These are phyloP conservation scores for Colletotrichum limetticola DNA, from an alignment of 2,329 filamentous ascomycete species.

Conservation along the genomic window DNA sequence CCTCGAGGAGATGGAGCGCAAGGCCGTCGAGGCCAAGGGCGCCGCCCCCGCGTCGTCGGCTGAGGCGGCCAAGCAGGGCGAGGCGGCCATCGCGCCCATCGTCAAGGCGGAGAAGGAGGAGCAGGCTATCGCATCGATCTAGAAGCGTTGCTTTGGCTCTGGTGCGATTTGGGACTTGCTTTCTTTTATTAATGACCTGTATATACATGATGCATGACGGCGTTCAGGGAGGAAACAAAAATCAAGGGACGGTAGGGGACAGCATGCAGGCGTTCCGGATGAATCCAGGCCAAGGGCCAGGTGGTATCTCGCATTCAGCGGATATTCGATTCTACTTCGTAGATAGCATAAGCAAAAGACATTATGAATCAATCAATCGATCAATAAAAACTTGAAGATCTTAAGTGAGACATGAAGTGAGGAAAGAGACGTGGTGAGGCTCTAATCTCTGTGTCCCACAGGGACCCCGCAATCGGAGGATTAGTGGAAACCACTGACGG, in stretches of 20 bases:
- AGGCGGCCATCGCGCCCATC: constrained; percentile 34
- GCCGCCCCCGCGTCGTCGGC: constrained; percentile 38
- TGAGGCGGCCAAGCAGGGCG: constrained; percentile 35
- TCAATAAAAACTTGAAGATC: background rate
- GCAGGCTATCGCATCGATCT: constrained; percentile 18
- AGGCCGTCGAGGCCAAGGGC: constrained; percentile 64
- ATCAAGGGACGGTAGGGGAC: constrained; percentile 21
- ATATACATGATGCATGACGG: constrained; percentile 34
- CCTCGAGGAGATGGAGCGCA: constrained; percentile 77
- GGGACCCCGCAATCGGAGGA: background rate
- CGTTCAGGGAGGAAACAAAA: constrained; percentile 21
- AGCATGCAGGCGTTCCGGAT: constrained; percentile 32
- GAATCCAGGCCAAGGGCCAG: constrained; percentile 13
- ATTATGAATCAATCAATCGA: background rate
- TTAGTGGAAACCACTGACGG: background rate
- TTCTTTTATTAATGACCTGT: constrained; percentile 27
- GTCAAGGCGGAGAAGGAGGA: constrained; percentile 35
- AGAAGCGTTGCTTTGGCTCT: background rate
- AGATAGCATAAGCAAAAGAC: constrained; percentile 14
- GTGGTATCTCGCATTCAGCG: constrained; percentile 6
- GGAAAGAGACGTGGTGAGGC: background rate
- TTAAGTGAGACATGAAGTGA: background rate
- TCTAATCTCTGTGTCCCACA: background rate
- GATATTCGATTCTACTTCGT: background rate
- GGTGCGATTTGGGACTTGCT: background rate